These are phyloP conservation scores for Tolypocladium pustulatum DNA, from an alignment of 2,329 filamentous ascomycete genomes.

Conservation along the genomic window DNA sequence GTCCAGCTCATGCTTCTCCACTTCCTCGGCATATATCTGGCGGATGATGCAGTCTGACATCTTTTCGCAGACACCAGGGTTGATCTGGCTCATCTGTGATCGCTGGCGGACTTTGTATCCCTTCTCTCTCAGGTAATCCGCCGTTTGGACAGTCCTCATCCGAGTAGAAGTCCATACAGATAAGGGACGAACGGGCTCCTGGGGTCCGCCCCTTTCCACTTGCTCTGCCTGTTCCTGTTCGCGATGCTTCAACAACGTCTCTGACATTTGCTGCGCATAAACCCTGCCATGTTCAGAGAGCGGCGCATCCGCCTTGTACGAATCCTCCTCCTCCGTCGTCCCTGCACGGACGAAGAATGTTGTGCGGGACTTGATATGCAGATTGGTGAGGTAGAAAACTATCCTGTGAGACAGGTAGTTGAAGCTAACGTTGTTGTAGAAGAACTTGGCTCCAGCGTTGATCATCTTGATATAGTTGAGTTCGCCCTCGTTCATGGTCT, in stretches of 20 bases:
- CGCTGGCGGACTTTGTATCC: slow-evolving; percentile 85
- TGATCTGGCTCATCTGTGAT: slow-evolving; percentile 94
- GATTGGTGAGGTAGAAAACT: slow-evolving; percentile 94
- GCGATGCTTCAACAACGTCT: slow-evolving; percentile 71
- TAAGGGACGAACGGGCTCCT: slow-evolving; percentile 64
- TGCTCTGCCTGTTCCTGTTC: slow-evolving; percentile 66
- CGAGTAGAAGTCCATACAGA: slow-evolving; percentile 94
- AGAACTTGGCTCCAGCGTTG: slow-evolving; percentile 85
- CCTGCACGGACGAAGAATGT: slow-evolving; percentile 91
- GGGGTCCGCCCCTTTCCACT: slow-evolving; percentile 56
- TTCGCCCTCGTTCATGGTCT: slow-evolving; percentile 90
- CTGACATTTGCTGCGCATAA: slow-evolving; percentile 79
- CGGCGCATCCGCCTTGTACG: slow-evolving; percentile 82
- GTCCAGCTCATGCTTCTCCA: slow-evolving; percentile 84
- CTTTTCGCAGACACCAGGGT: slow-evolving; percentile 91
- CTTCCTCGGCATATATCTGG: slow-evolving; percentile 77
- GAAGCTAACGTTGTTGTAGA: slow-evolving; percentile 95
- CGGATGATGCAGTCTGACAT: slow-evolving; percentile 78
- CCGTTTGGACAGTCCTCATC: slow-evolving; percentile 81
- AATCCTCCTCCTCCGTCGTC: slow-evolving; percentile 76
- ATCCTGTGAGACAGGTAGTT: slow-evolving; percentile 95
- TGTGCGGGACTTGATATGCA: slow-evolving; percentile 90
- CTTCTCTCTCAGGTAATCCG: slow-evolving; percentile 64
- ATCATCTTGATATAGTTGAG: slow-evolving; percentile 99
- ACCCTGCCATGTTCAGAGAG: slow-evolving; percentile 69